These are phyloP conservation scores for Camellia granthamiana DNA, from an alignment of 148 eudicot species.

Conservation along the genomic window DNA sequence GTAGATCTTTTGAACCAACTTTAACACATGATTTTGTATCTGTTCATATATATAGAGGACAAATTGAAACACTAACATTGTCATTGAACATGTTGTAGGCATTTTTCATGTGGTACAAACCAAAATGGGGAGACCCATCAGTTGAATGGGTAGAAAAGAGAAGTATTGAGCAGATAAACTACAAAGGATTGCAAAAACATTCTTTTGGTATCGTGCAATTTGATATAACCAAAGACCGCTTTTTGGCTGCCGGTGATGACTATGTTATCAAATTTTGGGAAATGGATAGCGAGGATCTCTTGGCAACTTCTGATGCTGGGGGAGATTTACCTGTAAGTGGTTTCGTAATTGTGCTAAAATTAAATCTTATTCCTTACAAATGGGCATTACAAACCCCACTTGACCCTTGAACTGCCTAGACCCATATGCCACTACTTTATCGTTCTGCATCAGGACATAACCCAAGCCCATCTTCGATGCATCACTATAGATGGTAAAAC, in stretches of 20 bases:
- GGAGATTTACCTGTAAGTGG: constrained; percentile 64
- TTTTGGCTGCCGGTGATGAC: constrained; percentile 73
- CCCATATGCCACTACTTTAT: too few species aligned
- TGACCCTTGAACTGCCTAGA: too few species aligned
- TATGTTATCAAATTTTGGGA: constrained; percentile 72
- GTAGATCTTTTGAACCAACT: too few species aligned
- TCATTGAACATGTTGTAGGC: constrained; percentile 34
- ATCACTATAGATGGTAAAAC: too few species aligned
- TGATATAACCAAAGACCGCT: constrained; percentile 55
- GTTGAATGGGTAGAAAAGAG: constrained; percentile 83
- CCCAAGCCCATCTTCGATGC: too few species aligned
- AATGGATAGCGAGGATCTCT: constrained; percentile 58
- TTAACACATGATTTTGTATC: too few species aligned
- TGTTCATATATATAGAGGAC: not conserved
- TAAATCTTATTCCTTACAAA: not conserved
- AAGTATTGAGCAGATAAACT: constrained; percentile 55
- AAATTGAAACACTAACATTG: constrained; percentile 1
- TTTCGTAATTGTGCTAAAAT: not conserved
- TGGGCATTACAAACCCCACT: too few species aligned
- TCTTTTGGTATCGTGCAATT: constrained; percentile 62
- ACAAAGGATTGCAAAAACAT: constrained; percentile 54
- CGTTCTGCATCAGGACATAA: too few species aligned
- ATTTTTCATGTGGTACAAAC: constrained; percentile 71
- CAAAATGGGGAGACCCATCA: constrained; percentile 59
- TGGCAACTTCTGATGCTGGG: constrained; percentile 61